phyloP scores from a whole-genome alignment of 371 early-diverging fungal species.

The Lichtheimia corymbifera region DNA sequence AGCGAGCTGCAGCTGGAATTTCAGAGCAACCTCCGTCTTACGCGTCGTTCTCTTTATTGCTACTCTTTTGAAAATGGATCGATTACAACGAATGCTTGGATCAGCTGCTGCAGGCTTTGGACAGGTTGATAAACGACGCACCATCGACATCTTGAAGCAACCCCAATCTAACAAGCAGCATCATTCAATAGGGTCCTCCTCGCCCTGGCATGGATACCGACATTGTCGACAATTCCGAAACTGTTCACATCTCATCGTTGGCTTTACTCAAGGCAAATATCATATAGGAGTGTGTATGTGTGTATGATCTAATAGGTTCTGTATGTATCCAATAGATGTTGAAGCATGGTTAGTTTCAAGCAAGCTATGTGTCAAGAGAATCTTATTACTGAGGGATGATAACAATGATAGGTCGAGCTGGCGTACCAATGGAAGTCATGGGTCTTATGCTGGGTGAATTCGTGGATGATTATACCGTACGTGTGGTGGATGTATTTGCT shows the following conservation, averaged over 20 bases:
- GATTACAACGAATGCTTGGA: slow-evolving; percentile 73
- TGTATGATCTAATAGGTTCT: background rate
- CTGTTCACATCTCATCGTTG: slow-evolving; percentile 99
- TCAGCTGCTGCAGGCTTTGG: slow-evolving; percentile 55
- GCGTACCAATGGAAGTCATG: slow-evolving; percentile 99
- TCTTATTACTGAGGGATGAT: background rate
- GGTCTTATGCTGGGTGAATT: slow-evolving; percentile 99
- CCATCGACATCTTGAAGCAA: background rate
- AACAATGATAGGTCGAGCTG: slow-evolving; percentile 87
- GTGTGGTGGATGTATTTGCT: slow-evolving; percentile 99
- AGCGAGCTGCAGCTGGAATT: no score
- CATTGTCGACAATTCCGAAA: slow-evolving; percentile 97
- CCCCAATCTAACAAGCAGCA: background rate
- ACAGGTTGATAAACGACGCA: slow-evolving; percentile 20
- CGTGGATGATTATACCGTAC: slow-evolving; percentile 99
- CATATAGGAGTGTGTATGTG: background rate
- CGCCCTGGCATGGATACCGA: slow-evolving; percentile 87
- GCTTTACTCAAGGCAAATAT: slow-evolving; percentile 92
- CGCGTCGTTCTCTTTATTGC: no score
- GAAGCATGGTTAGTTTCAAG: background rate
- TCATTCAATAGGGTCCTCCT: slow-evolving; percentile 21
- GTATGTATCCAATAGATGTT: background rate
- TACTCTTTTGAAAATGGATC: slow-evolving; percentile 50
- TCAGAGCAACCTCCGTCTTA: no score
- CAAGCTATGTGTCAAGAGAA: background rate